Evolutionary conservation across 2,329 filamentous ascomycete species (phyloP).

Genomic region (Elsinoe arachidis): DNA sequence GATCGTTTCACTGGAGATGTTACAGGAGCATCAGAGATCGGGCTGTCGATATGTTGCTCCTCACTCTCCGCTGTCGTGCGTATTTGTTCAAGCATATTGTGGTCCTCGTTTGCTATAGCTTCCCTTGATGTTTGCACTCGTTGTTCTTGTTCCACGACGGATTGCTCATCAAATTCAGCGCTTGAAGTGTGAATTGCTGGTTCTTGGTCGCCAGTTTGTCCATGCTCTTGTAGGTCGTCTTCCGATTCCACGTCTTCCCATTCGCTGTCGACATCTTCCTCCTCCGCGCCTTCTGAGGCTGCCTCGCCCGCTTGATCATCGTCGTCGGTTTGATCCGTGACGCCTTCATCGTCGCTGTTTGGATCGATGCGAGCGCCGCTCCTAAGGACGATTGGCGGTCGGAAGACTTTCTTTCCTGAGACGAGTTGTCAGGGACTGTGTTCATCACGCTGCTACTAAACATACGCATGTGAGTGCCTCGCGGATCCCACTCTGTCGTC

Average conservation of each 20-base stretch:
- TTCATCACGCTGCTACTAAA: neutral
- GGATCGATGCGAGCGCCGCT: conserved; percentile 9
- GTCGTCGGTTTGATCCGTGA: conserved; percentile 16
- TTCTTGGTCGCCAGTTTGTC: neutral
- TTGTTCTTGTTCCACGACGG: no score
- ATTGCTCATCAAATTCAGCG: no score
- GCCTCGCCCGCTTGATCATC: conserved; percentile 16
- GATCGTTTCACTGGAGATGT: neutral
- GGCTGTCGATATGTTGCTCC: neutral
- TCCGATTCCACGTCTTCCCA: conserved; percentile 21
- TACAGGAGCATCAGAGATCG: neutral
- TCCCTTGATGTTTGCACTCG: neutral
- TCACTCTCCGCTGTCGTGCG: neutral
- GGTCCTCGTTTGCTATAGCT: neutral
- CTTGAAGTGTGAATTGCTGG: neutral
- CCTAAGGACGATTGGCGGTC: conserved; percentile 11
- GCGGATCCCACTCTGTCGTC: conserved; percentile 12
- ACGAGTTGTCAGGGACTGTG: conserved; percentile 7
- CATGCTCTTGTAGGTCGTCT: neutral
- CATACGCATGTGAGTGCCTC: conserved; percentile 11
- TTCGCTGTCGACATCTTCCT: conserved; percentile 15
- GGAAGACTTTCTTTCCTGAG: conserved; percentile 1
- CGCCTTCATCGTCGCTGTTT: conserved; percentile 6
- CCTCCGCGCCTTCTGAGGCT: neutral
- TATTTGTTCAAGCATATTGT: neutral